Evolutionary conservation across 495 filamentous ascomycete species (phyloP).

Genomic region (Copromyces sp.): DNA sequence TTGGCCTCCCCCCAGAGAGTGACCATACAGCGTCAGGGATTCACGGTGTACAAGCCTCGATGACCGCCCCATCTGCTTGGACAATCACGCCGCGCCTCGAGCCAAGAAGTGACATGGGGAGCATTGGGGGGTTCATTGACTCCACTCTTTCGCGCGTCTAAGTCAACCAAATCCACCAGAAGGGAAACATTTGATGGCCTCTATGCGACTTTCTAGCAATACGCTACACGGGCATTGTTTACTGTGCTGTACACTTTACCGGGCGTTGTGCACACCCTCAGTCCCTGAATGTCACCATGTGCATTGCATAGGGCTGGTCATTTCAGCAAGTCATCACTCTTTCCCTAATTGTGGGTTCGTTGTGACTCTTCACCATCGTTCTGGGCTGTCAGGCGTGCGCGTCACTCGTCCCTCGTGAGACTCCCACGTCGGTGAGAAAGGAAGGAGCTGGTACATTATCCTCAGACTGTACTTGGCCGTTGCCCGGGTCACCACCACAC

Average conservation of each 20-base stretch:
- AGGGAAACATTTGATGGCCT: not conserved
- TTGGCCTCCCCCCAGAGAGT: not conserved
- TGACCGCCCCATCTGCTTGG: not conserved
- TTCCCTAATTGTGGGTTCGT: not conserved
- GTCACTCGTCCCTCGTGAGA: not conserved
- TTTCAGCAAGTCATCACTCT: not conserved
- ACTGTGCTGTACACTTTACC: not conserved
- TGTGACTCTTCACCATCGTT: constrained; percentile 9
- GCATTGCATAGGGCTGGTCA: constrained; percentile 11
- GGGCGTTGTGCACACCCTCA: not conserved
- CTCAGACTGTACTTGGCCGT: not conserved
- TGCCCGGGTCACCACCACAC: not conserved
- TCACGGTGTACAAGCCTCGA: not conserved
- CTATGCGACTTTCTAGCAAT: not conserved
- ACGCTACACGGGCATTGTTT: not conserved
- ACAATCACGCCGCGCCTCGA: not conserved
- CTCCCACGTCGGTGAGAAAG: not conserved
- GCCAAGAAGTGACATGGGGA: not conserved
- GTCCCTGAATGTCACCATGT: not conserved
- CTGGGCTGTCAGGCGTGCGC: constrained; percentile 3
- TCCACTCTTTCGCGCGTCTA: not conserved
- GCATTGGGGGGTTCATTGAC: not conserved
- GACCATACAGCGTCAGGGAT: not conserved
- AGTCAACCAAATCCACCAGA: not conserved
- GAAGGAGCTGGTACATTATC: not conserved